Evolutionary conservation across 306 rosid species (phyloP).

Genomic region (Prunus persica): Prunus_persica_NCBIv2 NC_034011.1:21459501-21460000

Average conservation of each 20-base stretch:
- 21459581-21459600: constrained; percentile 22
- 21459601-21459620: constrained; percentile 79
- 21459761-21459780: constrained; percentile 51
- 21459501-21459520: constrained; percentile 7
- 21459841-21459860: constrained; percentile 50
- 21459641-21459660: constrained; percentile 93
- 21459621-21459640: constrained; percentile 84
- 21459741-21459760: constrained; percentile 95
- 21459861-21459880: constrained; percentile 70
- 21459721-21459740: constrained; percentile 84
- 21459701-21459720: constrained; percentile 72
- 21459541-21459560: constrained; percentile 2
- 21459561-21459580: constrained; percentile 7
- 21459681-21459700: constrained; percentile 74
- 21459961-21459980: constrained; percentile 64
- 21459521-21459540: background rate
- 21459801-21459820: background rate
- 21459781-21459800: background rate
- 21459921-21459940: constrained; percentile 39
- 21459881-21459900: constrained; percentile 63
- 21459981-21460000: constrained; percentile 73
- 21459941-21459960: constrained; percentile 43
- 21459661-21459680: constrained; percentile 74
- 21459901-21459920: constrained; percentile 54
- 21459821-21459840: constrained; percentile 29